These are phyloP conservation scores for Sporormia fimetaria DNA, from an alignment of 495 filamentous ascomycete genomes.

Conservation along the genomic window DNA sequence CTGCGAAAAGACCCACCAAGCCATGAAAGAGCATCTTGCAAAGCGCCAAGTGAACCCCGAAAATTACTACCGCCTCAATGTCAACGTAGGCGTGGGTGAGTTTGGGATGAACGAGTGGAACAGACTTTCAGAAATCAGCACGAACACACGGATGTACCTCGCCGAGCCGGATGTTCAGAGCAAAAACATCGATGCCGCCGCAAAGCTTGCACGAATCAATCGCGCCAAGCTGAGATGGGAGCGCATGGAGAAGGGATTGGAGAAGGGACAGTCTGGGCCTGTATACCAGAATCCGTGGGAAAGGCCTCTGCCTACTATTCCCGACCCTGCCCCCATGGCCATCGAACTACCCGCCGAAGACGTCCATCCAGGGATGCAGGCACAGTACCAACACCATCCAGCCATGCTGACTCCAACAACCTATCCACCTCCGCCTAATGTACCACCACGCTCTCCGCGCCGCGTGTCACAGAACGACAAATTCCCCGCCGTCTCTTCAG, in stretches of 20 bases:
- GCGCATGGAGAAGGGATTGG: slow-evolving; percentile 18
- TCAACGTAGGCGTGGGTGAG: slow-evolving; percentile 92
- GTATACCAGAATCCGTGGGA: slow-evolving; percentile 25
- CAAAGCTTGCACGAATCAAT: slow-evolving; percentile 77
- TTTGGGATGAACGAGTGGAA: slow-evolving; percentile 99
- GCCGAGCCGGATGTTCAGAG: slow-evolving; percentile 53
- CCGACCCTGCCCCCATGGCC: slow-evolving; percentile 38
- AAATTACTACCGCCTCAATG: slow-evolving; percentile 95
- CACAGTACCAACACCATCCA: slow-evolving; percentile 25
- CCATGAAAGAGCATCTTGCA: slow-evolving; percentile 66
- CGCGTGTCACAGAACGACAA: slow-evolving; percentile 41
- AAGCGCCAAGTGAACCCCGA: slow-evolving; percentile 72
- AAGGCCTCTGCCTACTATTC: slow-evolving; percentile 23
- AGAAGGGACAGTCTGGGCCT: slow-evolving; percentile 6
- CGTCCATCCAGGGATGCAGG: slow-evolving; percentile 28
- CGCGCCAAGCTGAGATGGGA: slow-evolving; percentile 45
- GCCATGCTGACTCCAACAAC: slow-evolving; percentile 13
- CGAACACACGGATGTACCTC: slow-evolving; percentile 79
- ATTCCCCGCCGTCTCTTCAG: slow-evolving; percentile 46
- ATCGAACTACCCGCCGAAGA: slow-evolving; percentile 57
- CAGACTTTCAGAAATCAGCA: slow-evolving; percentile 83
- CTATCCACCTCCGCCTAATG: slow-evolving; percentile 24
- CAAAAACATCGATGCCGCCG: slow-evolving; percentile 62
- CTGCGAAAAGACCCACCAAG: slow-evolving; percentile 81
- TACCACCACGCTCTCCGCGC: slow-evolving; percentile 31